Evolutionary conservation across 257 asterid genomes (phyloP), one percentile per base, ranked within the genome.

Genomic region (Leptodermis oblonga): DNA sequence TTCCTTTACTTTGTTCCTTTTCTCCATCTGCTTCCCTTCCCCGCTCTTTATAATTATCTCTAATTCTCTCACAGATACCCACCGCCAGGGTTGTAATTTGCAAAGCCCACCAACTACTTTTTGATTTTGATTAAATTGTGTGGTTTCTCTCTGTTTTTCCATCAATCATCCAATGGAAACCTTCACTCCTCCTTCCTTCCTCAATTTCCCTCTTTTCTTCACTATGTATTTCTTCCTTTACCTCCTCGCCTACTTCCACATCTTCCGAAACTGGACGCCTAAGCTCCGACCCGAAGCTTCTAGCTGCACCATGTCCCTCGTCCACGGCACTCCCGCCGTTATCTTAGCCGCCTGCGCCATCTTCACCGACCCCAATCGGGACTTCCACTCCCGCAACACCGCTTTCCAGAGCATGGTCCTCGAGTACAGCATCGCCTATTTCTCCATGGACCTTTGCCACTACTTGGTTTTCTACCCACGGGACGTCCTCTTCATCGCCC

Each of bases 301-400:
- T 0, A 90, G 97, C 83, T 93, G 98, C 82, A 72, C 75, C n/a
- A 90, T 90, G 55, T 90, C 97, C 54, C 80, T 93, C 0, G 82
- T 82, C 39, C 98, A 93, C 76, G 98, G 98, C 69, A 93, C 97
- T 3, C 98, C 98, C 1, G 98, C 95, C 6, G 98, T 88, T 7
- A 69, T 88, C 74, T 54, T 93, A 15, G 96, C 98, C 55, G 43
- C 71, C 22, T 25, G 48, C 31, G 86, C 96, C 46, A 68, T 93
- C 33, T 70, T 86, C 36, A 55, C 90, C 70, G 92, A 88, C 85
- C 82, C 89, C 1, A 68, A 61, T 33, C 85, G 76, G 3, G 56
- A 80, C 49, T 93, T 93, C 46, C 81, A 82, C 71, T 83, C 98
- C 52, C 73, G 75, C 22, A 93, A 93, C 72, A 87, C 96, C 58